phyloP scores from a whole-genome alignment of 2,329 filamentous ascomycete species.

The Talaromyces sp. region DNA sequence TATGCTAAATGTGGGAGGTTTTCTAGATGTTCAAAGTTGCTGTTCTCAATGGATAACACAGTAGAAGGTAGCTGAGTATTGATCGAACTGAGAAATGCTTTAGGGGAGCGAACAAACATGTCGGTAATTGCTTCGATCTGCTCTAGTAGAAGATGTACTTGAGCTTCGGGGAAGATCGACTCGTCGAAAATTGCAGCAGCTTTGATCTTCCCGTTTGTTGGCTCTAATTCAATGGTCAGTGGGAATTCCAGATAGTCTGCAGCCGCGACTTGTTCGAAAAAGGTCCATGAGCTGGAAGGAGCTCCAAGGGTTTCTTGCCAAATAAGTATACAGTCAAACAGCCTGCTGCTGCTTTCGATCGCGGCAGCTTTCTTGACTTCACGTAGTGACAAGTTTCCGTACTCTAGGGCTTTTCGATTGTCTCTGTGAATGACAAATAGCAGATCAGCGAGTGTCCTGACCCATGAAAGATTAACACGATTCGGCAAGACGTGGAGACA shows the following conservation, averaged over 20 bases:
- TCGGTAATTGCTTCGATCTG: slow-evolving; percentile 60
- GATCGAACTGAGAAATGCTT: slow-evolving; percentile 35
- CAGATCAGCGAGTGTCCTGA: slow-evolving; percentile 57
- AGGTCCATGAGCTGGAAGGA: slow-evolving; percentile 32
- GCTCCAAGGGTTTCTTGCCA: slow-evolving; percentile 71
- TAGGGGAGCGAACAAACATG: slow-evolving; percentile 40
- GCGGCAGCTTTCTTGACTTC: slow-evolving; percentile 65
- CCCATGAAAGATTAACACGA: slow-evolving; percentile 57
- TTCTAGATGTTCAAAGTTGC: slow-evolving; percentile 31
- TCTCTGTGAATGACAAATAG: slow-evolving; percentile 61
- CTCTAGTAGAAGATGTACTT: slow-evolving; percentile 55
- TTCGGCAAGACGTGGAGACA: slow-evolving; percentile 74
- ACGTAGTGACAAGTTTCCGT: slow-evolving; percentile 62
- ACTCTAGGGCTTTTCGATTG: slow-evolving; percentile 63
- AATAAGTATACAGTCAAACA: slow-evolving; percentile 78
- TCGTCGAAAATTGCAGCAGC: slow-evolving; percentile 56
- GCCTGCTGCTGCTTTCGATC: slow-evolving; percentile 47
- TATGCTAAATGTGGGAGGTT: slow-evolving; percentile 47
- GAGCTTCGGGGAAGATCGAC: slow-evolving; percentile 51
- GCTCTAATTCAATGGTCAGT: slow-evolving; percentile 73
- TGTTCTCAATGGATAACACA: slow-evolving; percentile 52
- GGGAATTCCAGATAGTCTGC: slow-evolving; percentile 73
- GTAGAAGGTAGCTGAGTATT: slow-evolving; percentile 26
- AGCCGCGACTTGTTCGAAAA: slow-evolving; percentile 57
- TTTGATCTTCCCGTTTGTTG: slow-evolving; percentile 47